Evolutionary conservation across 2,329 filamentous ascomycete genomes (phyloP), one percentile per base, ranked within the genome.

Genomic region (Verticillium albo-atrum): DNA sequence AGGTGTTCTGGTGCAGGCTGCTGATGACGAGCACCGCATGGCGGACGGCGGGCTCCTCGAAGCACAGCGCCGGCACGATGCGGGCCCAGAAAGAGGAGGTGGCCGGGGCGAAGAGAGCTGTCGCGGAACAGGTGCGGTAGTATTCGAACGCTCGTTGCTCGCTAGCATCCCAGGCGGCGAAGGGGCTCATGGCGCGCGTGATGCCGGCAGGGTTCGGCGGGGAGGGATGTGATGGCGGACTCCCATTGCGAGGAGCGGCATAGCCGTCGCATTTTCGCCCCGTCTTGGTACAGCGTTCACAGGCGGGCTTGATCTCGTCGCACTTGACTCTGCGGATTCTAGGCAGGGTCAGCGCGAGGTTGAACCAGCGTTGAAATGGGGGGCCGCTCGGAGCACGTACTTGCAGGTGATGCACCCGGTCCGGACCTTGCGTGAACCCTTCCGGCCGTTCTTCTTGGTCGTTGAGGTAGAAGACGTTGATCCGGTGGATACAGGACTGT

Each of bases 231-330:
- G 54, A 23, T 51, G 27, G 23, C 14, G 56, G 12, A 56, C 42
- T 50, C 17, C n/a, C 20, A 3, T 12, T 25, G 7, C 7, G 23
- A 34, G 1, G 61, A 64, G 42, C 25, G 3, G n/a, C 65, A 59
- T 86, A 85, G 60, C 83, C 83, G 66, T 86, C 83, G 65, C 83
- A 86, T 63, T 76, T 79, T 57, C 83, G 77, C 14, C 83, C 82
- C 3, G 82, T 84, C 59, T 78, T 81, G 34, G 75, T 77, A 65
- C 83, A 86, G 59, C 81, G 78, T 35, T 77, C 69, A 63, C 83
- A 86, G 42, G 69, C 72, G 1, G 82, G 82, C 59, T 80, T 83
- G 20, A 69, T 71, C 69, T 85, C 82, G 62, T 84, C 82, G 67
- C 82, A 86, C 67, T 85, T 85, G 57, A 85, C 78, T 59, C 82